Evolutionary conservation across 805 yeast genomes (phyloP), one percentile per base, ranked within the genome.

Genomic region (Wickerhamomyces chambardii): DNA sequence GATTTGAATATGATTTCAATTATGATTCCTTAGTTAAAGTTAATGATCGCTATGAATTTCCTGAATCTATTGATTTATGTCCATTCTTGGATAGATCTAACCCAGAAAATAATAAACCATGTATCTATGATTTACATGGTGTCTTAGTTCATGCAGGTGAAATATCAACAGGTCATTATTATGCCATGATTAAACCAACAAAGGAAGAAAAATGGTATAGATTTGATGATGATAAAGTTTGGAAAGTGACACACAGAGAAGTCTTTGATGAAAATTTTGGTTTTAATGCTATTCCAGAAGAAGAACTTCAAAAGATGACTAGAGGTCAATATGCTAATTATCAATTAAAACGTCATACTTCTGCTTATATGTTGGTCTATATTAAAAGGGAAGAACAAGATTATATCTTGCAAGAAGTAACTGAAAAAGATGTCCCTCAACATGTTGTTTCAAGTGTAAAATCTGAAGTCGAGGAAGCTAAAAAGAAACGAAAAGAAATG

Each of bases 331-430:
- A 75, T 36, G 77, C 75, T 40, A 78, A 70, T 33, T 78, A 80
- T 38, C 66, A 70, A 31, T 61, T 83, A 21, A 74, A 84, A 44
- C 75, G 95, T 32, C 92, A 86, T 28, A 89, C 97, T 0, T 84
- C 92, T 29, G 98, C 98, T 2, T 92, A 92, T 53, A 92, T 92
- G 98, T 72, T 92, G 59, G 97, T 92, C 3, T 92, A 92, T 53
- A 72, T 89, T 42, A 70, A 95, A 36, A 76, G 84, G 50, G 61
- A 71, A 3, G 71, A 71, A 28, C 56, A 75, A 28, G 66, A 64
- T 2, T 68, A 67, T 11, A 66, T 90, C 14, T 64, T 92, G 39
- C 76, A 75, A 11, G 76, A 73, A 1, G 73, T 70, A 4, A 47
- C 59, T 2, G 75, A 72, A 16, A 69, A 58, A 4, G 78, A 70